Evolutionary conservation across 192 early-diverging fungal species (phyloP).

Genomic region (Rhizophagus sp.): DNA sequence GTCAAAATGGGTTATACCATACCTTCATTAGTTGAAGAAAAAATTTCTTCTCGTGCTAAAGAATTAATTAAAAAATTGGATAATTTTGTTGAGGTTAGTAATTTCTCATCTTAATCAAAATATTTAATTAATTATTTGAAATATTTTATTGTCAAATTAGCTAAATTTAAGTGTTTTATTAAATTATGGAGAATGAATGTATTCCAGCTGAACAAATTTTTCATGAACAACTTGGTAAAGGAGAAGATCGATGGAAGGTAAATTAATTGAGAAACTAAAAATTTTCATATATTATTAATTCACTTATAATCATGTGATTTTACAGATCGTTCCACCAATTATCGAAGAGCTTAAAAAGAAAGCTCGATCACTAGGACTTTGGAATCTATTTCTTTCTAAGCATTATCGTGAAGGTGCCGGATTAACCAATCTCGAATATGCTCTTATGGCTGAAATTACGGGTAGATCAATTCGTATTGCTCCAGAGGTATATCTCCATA

Average conservation of each 20-base stretch:
- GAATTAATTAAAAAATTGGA: slow-evolving; percentile 57
- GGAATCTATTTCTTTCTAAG: slow-evolving; percentile 92
- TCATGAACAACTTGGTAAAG: slow-evolving; percentile 68
- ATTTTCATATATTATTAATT: background rate
- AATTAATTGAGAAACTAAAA: background rate
- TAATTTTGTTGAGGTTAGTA: slow-evolving; percentile 60
- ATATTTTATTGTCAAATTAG: background rate
- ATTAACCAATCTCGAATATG: slow-evolving; percentile 94
- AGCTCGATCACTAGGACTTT: slow-evolving; percentile 85
- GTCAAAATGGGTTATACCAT: slow-evolving; percentile 24
- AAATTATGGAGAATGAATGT: slow-evolving; percentile 73
- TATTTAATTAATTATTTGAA: background rate
- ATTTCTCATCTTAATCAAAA: background rate
- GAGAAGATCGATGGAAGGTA: slow-evolving; percentile 85
- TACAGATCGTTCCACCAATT: slow-evolving; percentile 73
- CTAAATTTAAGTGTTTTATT: background rate
- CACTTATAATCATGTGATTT: background rate
- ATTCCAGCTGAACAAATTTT: slow-evolving; percentile 88
- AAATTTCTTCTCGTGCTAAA: slow-evolving; percentile 57
- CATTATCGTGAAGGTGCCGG: slow-evolving; percentile 84
- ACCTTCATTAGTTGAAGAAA: slow-evolving; percentile 21
- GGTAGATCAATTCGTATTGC: slow-evolving; percentile 80
- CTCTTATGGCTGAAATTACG: slow-evolving; percentile 85
- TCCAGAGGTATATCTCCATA: slow-evolving; percentile 59
- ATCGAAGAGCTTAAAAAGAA: slow-evolving; percentile 89